Percentiles rank a stretch among this genome's conserved stretches.
phyloP scores from a whole-genome alignment of 1,284 basidiomycete species.

The Xanthoconium separans region DNA sequence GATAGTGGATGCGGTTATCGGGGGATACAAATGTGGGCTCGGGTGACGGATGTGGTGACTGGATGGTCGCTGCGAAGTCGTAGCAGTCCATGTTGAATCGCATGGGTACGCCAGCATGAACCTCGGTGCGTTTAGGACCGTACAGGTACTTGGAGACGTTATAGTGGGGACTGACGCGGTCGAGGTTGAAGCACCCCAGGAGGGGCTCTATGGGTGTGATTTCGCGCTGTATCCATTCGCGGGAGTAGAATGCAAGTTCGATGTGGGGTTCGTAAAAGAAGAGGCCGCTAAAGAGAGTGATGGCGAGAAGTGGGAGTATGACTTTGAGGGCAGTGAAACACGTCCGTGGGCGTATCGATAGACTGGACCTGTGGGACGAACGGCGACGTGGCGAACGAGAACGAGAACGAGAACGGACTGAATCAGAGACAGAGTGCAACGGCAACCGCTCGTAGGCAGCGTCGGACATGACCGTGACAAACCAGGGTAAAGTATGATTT shows the following conservation, averaged over 20 bases:
- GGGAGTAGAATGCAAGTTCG: slow-evolving; percentile 74
- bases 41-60: slow-evolving; percentile 11
- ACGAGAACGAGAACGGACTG: slow-evolving; percentile 5
- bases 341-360: slow-evolving; percentile 25
- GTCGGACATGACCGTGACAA: slow-evolving; percentile 33
- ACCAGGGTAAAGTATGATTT: neutral
- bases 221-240: slow-evolving; percentile 72
- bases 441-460: slow-evolving; percentile 31
- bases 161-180: slow-evolving; percentile 61
- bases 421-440: slow-evolving; percentile 23
- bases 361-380: slow-evolving; percentile 9
- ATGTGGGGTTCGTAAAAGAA: slow-evolving; percentile 78
- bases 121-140: slow-evolving; percentile 60
- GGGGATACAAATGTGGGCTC: slow-evolving; percentile 17
- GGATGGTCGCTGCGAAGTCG: slow-evolving; percentile 82
- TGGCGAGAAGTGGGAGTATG: slow-evolving; percentile 36
- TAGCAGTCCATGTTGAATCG: slow-evolving; percentile 84
- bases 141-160: slow-evolving; percentile 64
- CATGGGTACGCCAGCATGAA: slow-evolving; percentile 77
- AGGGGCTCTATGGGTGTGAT: slow-evolving; percentile 60
- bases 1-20: slow-evolving; percentile 62
- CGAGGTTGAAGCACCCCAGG: slow-evolving; percentile 71
- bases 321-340: slow-evolving; percentile 26
- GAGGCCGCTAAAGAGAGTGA: slow-evolving; percentile 47
- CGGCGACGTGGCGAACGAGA: slow-evolving; percentile 21